Percentiles rank a stretch among this genome's conserved stretches.
Conservation (phyloP, 176 grass and related monocot genomes). For the Pharus latifolius region DNA sequence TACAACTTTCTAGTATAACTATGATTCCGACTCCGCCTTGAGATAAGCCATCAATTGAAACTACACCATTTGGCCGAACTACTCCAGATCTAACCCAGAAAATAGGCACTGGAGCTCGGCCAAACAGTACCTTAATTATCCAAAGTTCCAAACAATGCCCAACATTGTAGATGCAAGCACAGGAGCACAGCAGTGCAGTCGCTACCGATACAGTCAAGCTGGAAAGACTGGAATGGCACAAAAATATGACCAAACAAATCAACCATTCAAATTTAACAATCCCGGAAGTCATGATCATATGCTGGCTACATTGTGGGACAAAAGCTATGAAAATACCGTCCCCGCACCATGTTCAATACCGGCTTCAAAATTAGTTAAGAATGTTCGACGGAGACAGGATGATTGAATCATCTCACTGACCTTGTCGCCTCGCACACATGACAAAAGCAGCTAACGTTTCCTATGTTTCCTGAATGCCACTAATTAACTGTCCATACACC, state of each 20-base stretch:
- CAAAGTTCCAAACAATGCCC: no score
- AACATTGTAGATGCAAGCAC: no score
- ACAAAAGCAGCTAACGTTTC: slow-evolving; percentile 6
- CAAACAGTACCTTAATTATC: no score
- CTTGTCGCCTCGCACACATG: not conserved
- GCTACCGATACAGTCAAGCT: no score
- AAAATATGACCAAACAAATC: not conserved
- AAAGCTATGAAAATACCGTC: not conserved
- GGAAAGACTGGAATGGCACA: not conserved
- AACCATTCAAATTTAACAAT: not conserved
- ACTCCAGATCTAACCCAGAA: no score
- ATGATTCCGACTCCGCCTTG: no score
- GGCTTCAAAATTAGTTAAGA: not conserved
- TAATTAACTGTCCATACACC: not conserved
- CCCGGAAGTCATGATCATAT: not conserved
- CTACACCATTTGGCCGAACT: no score
- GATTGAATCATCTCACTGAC: slow-evolving; percentile 7
- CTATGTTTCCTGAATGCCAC: not conserved
- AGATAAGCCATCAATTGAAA: no score
- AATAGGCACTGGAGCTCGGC: no score
- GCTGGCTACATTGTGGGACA: not conserved
- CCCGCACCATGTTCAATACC: not conserved
- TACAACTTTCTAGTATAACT: no score
- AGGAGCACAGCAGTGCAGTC: no score
- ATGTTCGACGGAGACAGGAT: not conserved